Evolutionary conservation across 108 stramenopile genomes (phyloP).

Genomic region (Conticribra guillardii): DNA sequence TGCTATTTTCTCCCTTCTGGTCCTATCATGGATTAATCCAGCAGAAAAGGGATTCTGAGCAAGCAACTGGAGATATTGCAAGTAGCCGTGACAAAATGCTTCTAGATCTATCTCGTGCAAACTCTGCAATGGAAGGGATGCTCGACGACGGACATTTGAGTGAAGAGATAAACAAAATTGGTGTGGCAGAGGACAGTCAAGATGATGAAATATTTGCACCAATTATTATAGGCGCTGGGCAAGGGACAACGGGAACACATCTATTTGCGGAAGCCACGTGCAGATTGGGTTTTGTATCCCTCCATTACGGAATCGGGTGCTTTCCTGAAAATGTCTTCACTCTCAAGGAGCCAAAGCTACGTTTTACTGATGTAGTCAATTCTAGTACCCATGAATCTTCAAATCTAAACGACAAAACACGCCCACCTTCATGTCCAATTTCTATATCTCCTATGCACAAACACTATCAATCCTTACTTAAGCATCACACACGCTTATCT

Average conservation of each 20-base stretch:
- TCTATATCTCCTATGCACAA: background rate
- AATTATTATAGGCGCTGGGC: slow-evolving; percentile 38
- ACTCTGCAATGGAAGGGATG: background rate
- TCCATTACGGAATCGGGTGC: slow-evolving; percentile 36
- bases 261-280: slow-evolving; percentile 32
- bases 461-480: slow-evolving; percentile 8
- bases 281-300: slow-evolving; percentile 24
- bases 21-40: background rate
- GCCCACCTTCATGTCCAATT: background rate
- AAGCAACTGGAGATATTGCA: too few relatives aligned
- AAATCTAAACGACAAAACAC: background rate
- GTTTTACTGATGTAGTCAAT: too few relatives aligned
- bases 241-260: slow-evolving; percentile 44
- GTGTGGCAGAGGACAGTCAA: background rate
- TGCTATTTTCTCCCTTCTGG: background rate
- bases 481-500: slow-evolving; percentile 10
- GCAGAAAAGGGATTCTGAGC: background rate
- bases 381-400: background rate
- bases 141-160: background rate
- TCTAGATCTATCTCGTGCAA: background rate
- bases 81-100: background rate
- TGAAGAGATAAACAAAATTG: background rate
- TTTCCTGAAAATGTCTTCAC: slow-evolving; percentile 14
- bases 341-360: too few relatives aligned
- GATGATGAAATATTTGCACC: slow-evolving; percentile 11